Evolutionary conservation across 2,329 filamentous ascomycete species (phyloP).

Genomic region (Penicillium sumatraense): DNA sequence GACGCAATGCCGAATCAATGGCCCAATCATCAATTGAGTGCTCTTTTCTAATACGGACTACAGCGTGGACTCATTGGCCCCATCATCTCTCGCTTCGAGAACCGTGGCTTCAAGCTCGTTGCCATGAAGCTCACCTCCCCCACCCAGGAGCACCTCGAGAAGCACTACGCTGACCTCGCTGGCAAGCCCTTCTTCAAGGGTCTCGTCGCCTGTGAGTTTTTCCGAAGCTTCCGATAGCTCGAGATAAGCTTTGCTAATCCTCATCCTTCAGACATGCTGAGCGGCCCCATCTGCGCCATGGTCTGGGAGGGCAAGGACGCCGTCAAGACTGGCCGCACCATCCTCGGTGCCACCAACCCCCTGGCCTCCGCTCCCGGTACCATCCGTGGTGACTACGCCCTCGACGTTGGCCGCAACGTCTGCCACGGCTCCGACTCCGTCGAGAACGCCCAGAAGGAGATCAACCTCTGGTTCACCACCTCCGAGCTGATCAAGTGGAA

Average conservation of each 20-base stretch:
- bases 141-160: slow-evolving; percentile 93
- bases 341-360: slow-evolving; percentile 99
- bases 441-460: slow-evolving; percentile 99
- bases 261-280: slow-evolving; percentile 78
- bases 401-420: slow-evolving; percentile 95
- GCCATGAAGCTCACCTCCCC: slow-evolving; percentile 95
- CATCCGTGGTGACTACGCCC: slow-evolving; percentile 93
- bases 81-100: slow-evolving; percentile 98
- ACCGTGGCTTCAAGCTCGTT: slow-evolving; percentile 96
- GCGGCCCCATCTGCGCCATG: slow-evolving; percentile 97
- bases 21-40: slow-evolving; percentile 13
- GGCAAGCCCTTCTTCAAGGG: slow-evolving; percentile 97
- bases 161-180: slow-evolving; percentile 92
- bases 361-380: slow-evolving; percentile 91
- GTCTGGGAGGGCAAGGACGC: slow-evolving; percentile 99
- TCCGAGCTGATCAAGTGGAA: slow-evolving; percentile 86
- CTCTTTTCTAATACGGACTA: slow-evolving; percentile 29
- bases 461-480: slow-evolving; percentile 95
- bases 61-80: slow-evolving; percentile 96
- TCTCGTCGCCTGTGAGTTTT: slow-evolving; percentile 80
- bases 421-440: slow-evolving; percentile 99
- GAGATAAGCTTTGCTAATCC: slow-evolving; percentile 20
- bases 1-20: neutral
- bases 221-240: slow-evolving; percentile 1
- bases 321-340: slow-evolving; percentile 94